Percentiles rank a stretch among this genome's conserved stretches.
Evolutionary conservation across 2,329 filamentous ascomycete species (phyloP).

Genomic region (Ploettnerulaceae sp.): DNA sequence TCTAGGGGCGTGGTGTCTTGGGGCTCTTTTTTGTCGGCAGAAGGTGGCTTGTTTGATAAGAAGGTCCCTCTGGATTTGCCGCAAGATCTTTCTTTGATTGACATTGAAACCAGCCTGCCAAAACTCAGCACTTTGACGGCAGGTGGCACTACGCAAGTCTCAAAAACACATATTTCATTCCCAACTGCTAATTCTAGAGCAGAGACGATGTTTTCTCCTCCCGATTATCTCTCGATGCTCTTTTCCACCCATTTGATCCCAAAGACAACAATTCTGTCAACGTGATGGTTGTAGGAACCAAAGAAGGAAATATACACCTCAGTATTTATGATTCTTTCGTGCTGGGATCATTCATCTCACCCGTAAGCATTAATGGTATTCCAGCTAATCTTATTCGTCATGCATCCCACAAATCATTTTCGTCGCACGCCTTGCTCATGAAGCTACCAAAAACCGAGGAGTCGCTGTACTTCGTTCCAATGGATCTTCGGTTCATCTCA

Average conservation of each 20-base stretch:
- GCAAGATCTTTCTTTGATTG: constrained; percentile 65
- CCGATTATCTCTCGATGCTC: constrained; percentile 32
- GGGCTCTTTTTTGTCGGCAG: constrained; percentile 20
- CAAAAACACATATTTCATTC: not conserved
- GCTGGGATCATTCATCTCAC: constrained; percentile 59
- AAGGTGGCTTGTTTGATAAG: constrained; percentile 12
- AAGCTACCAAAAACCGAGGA: constrained; percentile 39
- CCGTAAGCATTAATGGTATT: constrained; percentile 32
- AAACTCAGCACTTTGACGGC: constrained; percentile 69
- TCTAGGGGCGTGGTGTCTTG: constrained; percentile 17
- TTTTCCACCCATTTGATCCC: constrained; percentile 40
- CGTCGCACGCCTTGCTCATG: constrained; percentile 71
- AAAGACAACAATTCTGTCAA: constrained; percentile 71
- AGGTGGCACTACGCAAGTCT: constrained; percentile 56
- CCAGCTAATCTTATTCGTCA: constrained; percentile 46
- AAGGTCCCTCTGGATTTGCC: constrained; percentile 51
- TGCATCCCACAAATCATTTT: constrained; percentile 65
- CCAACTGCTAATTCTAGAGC: constrained; percentile 8
- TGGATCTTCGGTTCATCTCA: constrained; percentile 79
- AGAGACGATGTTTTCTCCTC: constrained; percentile 36
- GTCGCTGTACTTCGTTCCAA: constrained; percentile 59
- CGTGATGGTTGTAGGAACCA: constrained; percentile 69
- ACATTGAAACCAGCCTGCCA: constrained; percentile 70
- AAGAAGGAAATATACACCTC: constrained; percentile 66
- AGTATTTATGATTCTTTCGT: constrained; percentile 83